A percentile compares a stretch with the other conserved stretches of the same genome.
Evolutionary conservation across 108 stramenopile genomes (phyloP).

Genomic region (Pseudonitzschia multistriata): DNA sequence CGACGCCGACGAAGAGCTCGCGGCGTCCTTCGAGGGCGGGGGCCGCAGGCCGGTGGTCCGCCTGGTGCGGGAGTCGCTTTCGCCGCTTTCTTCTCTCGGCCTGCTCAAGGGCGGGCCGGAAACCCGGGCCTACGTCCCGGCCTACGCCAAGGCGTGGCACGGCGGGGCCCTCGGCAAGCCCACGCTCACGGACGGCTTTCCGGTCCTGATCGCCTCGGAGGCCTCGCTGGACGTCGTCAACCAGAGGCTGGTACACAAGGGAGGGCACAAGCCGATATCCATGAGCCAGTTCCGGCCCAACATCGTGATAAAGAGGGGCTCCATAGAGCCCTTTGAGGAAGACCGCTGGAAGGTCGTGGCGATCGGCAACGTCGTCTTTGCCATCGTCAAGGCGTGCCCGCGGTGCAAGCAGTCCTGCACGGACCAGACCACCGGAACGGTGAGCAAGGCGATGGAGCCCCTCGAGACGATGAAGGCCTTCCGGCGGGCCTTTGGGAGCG

Average conservation of each 20-base stretch:
- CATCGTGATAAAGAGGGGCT: conserved; percentile 55
- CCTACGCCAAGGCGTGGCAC: conserved; percentile 41
- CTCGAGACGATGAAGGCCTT: conserved; percentile 67
- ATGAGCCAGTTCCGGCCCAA: conserved; percentile 88
- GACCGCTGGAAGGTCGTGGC: conserved; percentile 82
- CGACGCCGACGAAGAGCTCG: conserved; percentile 27
- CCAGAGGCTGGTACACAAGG: conserved; percentile 39
- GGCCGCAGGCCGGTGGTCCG: conserved; percentile 44
- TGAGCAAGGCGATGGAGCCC: conserved; percentile 50
- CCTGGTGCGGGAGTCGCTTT: conserved; percentile 41
- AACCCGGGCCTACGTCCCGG: conserved; percentile 44
- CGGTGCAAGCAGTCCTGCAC: conserved; percentile 87
- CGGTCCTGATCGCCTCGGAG: conserved; percentile 71
- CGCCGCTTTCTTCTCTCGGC: conserved; percentile 16
- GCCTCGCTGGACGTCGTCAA: conserved; percentile 75
- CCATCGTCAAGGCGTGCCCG: conserved; percentile 81
- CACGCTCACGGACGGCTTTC: conserved; percentile 80
- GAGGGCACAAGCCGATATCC: conserved; percentile 50
- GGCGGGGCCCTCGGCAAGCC: conserved; percentile 13
- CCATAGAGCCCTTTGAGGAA: conserved; percentile 72
- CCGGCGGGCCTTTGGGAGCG: conserved; percentile 45
- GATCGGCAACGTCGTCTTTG: conserved; percentile 64
- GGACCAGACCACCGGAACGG: conserved; percentile 70
- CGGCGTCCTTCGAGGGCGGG: conserved; percentile 4
- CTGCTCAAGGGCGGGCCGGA: neutral